phyloP scores from a whole-genome alignment of 345 rosid genomes.

The Eucalyptus sp. region DNA sequence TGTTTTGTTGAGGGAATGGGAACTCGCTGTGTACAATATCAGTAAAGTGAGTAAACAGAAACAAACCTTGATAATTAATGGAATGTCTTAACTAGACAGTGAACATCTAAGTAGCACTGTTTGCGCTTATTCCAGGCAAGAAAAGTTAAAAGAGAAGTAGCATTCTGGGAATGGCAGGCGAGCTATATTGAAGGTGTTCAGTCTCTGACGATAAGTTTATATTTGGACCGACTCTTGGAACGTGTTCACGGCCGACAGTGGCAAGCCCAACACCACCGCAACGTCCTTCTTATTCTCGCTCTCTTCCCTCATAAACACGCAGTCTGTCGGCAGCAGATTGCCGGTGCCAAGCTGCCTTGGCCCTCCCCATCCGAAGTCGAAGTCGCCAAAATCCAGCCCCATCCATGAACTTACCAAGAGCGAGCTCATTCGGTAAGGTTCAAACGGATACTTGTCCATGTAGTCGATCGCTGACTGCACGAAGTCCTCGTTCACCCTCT shows the following conservation, averaged over 20 bases:
- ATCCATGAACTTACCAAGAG: not conserved
- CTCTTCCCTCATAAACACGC: not conserved
- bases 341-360: not conserved
- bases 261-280: not conserved
- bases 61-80: not conserved
- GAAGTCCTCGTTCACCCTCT: not conserved
- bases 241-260: not conserved
- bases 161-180: not conserved
- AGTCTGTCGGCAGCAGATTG: not conserved
- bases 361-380: not conserved
- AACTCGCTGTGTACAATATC: not conserved
- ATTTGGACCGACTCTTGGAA: not conserved
- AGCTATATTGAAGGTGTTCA: not conserved
- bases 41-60: not conserved
- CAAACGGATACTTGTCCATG: not conserved
- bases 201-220: not conserved
- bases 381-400: not conserved
- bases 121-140: not conserved
- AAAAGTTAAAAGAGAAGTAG: not conserved
- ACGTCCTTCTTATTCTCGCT: not conserved
- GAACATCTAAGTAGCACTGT: not conserved
- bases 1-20: not conserved
- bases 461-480: not conserved
- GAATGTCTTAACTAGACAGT: not conserved
- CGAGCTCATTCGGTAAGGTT: not conserved